These are phyloP conservation scores for Leucosporidium scottii DNA, from an alignment of 768 basidiomycete genomes.

Conservation along the genomic window DNA sequence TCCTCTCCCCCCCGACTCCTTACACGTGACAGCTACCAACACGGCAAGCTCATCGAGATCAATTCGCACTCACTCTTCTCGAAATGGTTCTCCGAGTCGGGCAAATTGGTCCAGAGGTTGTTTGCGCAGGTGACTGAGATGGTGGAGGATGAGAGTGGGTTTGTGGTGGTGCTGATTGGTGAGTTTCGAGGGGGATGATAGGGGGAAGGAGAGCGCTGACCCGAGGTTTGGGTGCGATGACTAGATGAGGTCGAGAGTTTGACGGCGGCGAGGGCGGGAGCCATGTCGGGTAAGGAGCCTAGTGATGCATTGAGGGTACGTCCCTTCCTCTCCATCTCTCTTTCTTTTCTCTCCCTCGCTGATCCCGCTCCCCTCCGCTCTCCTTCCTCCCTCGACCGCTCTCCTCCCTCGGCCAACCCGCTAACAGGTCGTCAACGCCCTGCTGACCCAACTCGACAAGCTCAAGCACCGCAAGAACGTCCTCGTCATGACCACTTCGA, in stretches of 20 bases:
- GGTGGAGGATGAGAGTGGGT: constrained; percentile 82
- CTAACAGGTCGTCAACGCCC: constrained; percentile 84
- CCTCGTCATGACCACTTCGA: constrained; percentile 91
- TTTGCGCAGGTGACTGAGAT: constrained; percentile 84
- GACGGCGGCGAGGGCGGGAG: constrained; percentile 87
- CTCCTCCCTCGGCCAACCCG: neutral
- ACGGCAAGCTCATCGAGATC: constrained; percentile 86
- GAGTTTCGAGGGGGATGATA: neutral
- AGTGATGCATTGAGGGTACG: constrained; percentile 82
- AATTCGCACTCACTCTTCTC: constrained; percentile 98
- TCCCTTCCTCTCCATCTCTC: constrained; percentile 4
- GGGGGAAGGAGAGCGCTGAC: neutral
- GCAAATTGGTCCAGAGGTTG: constrained; percentile 90
- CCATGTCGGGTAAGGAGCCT: constrained; percentile 92
- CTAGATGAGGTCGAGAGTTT: constrained; percentile 93
- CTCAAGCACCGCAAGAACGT: constrained; percentile 88
- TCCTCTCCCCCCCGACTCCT: neutral
- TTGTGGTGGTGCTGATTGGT: constrained; percentile 93
- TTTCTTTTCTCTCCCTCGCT: neutral
- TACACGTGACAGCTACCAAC: constrained; percentile 57
- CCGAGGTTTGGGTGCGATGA: constrained; percentile 3
- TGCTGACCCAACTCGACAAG: constrained; percentile 94
- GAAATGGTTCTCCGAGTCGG: constrained; percentile 98
- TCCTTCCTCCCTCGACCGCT: neutral
- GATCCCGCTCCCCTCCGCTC: neutral